Percentiles rank a stretch among this genome's conserved stretches.
phyloP scores from a whole-genome alignment of 2,329 filamentous ascomycete species.

The Calcarisporium arbuscula region DNA sequence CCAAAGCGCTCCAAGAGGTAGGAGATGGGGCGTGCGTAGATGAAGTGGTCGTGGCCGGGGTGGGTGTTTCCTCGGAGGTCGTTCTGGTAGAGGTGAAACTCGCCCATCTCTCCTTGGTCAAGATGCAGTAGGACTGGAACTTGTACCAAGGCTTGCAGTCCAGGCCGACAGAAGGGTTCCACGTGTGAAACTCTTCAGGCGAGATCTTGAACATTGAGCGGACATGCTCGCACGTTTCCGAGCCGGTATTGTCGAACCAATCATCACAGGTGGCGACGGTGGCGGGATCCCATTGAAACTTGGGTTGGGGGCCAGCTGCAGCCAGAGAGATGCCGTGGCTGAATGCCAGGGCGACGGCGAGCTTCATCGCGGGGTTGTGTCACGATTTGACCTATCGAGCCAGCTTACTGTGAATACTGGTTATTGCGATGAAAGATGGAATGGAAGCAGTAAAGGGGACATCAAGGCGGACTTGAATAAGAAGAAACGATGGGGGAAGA shows the following conservation, averaged over 20 bases:
- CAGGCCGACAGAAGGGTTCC: conserved; percentile 9
- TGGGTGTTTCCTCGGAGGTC: background rate
- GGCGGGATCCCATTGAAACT: conserved; percentile 3
- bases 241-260: conserved; percentile 4
- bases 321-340: background rate
- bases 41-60: conserved; percentile 3
- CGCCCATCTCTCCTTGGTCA: conserved; percentile 5
- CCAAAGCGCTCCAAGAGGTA: conserved; percentile 6
- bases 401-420: background rate
- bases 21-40: conserved; percentile 5
- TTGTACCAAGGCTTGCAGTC: conserved; percentile 8
- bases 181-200: conserved; percentile 6
- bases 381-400: background rate
- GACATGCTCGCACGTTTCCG: conserved; percentile 1
- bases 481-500: background rate
- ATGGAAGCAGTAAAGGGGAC: background rate
- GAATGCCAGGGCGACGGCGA: background rate
- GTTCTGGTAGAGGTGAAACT: conserved; percentile 2
- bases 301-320: background rate
- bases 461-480: background rate
- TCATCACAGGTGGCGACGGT: conserved; percentile 4
- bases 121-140: conserved; percentile 8
- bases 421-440: background rate
- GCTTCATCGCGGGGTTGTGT: conserved; percentile 1
- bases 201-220: conserved; percentile 2